phyloP scores from a whole-genome alignment of 495 filamentous ascomycete species.

The Lasiosphaeria ovina region DNA sequence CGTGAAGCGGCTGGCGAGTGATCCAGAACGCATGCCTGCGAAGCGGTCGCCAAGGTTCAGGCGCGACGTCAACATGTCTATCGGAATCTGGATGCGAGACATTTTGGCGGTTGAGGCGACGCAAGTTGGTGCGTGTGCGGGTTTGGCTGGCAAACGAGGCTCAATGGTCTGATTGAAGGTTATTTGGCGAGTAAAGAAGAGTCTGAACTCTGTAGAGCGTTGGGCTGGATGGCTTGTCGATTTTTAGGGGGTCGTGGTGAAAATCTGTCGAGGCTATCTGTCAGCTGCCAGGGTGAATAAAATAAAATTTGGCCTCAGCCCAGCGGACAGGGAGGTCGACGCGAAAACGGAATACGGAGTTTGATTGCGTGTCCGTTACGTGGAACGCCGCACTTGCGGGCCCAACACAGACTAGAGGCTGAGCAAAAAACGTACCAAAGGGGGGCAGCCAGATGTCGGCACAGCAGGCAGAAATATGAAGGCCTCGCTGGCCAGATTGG shows the following conservation, averaged over 20 bases:
- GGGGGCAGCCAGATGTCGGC: too few species aligned
- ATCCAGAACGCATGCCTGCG: slow-evolving; percentile 72
- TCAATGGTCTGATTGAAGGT: slow-evolving; percentile 1
- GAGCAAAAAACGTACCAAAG: too few species aligned
- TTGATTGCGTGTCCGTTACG: not conserved
- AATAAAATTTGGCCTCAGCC: slow-evolving; percentile 16
- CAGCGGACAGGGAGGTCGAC: slow-evolving; percentile 1
- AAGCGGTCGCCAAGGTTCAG: slow-evolving; percentile 74
- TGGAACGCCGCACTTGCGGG: too few species aligned
- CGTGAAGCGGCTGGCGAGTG: slow-evolving; percentile 77
- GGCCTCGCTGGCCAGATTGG: too few species aligned
- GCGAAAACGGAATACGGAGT: not conserved
- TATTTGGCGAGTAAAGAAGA: not conserved
- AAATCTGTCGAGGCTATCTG: slow-evolving; percentile 33
- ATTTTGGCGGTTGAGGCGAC: slow-evolving; percentile 45
- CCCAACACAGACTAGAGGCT: too few species aligned
- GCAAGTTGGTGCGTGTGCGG: slow-evolving; percentile 17
- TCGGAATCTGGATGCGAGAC: slow-evolving; percentile 85
- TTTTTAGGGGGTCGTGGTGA: slow-evolving; percentile 1
- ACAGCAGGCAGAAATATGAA: too few species aligned
- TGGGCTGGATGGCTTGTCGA: not conserved
- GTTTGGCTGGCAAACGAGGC: not conserved
- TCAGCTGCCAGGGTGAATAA: slow-evolving; percentile 21
- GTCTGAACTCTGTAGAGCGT: not conserved
- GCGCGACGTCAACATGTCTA: slow-evolving; percentile 87